A percentile compares a stretch with the other conserved stretches of the same genome.
These are phyloP conservation scores for Naegleria gruberi DNA, from an alignment of 208 protist genomes.

Conservation along the genomic window DNA sequence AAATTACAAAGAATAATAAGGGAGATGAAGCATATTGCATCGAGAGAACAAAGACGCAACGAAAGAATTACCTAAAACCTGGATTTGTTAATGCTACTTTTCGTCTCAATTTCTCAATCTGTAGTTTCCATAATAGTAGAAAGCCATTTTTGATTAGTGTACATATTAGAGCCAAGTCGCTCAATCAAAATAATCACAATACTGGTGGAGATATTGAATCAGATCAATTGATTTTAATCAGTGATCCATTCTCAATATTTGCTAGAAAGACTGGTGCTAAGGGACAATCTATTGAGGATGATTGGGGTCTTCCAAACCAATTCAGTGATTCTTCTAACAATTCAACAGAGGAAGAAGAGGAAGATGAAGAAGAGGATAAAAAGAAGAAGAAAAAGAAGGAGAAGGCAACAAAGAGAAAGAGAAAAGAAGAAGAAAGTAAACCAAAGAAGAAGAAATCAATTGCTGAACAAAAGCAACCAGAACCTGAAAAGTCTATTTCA, in stretches of 20 bases:
- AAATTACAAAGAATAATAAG: not conserved
- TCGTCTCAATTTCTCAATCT: not conserved
- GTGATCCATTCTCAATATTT: not conserved
- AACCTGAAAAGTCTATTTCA: too few relatives aligned
- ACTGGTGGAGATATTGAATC: not conserved
- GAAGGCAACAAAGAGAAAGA: not conserved
- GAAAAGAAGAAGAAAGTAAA: not conserved
- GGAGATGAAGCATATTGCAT: not conserved
- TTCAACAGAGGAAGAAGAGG: not conserved
- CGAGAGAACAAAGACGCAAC: not conserved
- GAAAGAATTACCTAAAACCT: conserved; percentile 8
- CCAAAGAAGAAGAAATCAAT: not conserved
- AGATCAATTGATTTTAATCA: not conserved
- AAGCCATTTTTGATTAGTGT: not conserved
- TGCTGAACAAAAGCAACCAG: not conserved
- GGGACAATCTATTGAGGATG: not conserved
- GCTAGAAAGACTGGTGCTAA: not conserved
- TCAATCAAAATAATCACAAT: not conserved
- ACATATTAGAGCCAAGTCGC: not conserved
- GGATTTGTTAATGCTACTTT: not conserved
- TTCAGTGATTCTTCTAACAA: too few relatives aligned
- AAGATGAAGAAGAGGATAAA: not conserved
- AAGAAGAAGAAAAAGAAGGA: not conserved
- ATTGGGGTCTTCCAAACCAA: not conserved
- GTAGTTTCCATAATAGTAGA: conserved; percentile 1